Evolutionary conservation across 2,329 filamentous ascomycete genomes (phyloP).

Genomic region (Thelonectria rubi): DNA sequence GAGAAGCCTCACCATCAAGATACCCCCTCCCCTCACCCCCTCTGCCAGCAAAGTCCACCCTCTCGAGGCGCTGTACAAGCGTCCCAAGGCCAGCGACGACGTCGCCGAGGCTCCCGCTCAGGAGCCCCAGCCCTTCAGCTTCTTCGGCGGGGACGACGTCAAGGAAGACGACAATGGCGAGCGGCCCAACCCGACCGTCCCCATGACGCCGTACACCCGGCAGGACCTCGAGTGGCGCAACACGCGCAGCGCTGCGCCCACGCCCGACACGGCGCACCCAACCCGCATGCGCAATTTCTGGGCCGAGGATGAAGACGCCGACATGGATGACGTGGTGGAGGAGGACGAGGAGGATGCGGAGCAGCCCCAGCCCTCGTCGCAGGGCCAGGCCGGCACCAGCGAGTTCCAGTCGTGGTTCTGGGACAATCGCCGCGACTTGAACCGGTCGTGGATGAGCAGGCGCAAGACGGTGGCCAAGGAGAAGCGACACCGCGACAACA

Average conservation of each 20-base stretch:
- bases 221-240: constrained; percentile 79
- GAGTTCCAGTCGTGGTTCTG: constrained; percentile 76
- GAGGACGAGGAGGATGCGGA: constrained; percentile 41
- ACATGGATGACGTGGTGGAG: constrained; percentile 43
- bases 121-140: constrained; percentile 74
- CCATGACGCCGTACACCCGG: constrained; percentile 84
- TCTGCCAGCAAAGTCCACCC: constrained; percentile 73
- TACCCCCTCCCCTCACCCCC: constrained; percentile 58
- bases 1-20: constrained; percentile 63
- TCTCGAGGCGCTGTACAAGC: constrained; percentile 92
- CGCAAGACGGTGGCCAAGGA: constrained; percentile 71
- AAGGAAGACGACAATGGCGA: constrained; percentile 54
- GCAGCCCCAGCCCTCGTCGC: constrained; percentile 39
- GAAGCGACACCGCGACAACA: constrained; percentile 72
- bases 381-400: constrained; percentile 46
- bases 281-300: constrained; percentile 70
- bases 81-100: constrained; percentile 58
- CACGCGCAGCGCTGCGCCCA: constrained; percentile 89
- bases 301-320: constrained; percentile 53
- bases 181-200: constrained; percentile 49
- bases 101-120: constrained; percentile 45
- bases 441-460: constrained; percentile 72
- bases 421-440: constrained; percentile 71
- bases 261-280: constrained; percentile 88
- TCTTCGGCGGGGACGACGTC: constrained; percentile 68